These are phyloP conservation scores for Albophoma yamanashiensis DNA, from an alignment of 2,329 filamentous ascomycete species.

Conservation along the genomic window DNA sequence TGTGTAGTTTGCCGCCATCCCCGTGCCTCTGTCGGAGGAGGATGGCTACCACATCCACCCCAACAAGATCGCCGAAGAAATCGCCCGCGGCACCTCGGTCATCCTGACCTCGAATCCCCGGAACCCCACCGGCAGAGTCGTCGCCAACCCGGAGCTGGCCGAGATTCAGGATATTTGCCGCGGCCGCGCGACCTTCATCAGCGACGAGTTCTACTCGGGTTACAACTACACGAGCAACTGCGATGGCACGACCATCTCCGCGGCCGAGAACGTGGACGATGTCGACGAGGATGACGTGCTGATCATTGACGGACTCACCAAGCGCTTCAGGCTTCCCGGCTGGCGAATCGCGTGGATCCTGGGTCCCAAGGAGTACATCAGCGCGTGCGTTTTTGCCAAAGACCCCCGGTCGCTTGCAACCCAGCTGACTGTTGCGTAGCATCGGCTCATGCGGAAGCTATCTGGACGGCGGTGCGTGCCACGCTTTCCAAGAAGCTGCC, in stretches of 20 bases:
- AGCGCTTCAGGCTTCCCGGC: conserved; percentile 89
- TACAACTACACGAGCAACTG: conserved; percentile 95
- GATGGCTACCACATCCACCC: conserved; percentile 91
- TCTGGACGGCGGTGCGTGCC: conserved; percentile 88
- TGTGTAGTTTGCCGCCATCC: conserved; percentile 67
- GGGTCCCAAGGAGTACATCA: conserved; percentile 92
- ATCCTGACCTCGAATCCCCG: conserved; percentile 92
- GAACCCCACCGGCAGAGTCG: conserved; percentile 85
- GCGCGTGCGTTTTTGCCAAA: conserved; percentile 44
- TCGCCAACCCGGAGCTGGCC: conserved; percentile 73
- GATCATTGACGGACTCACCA: conserved; percentile 91
- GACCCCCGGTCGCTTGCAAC: not conserved
- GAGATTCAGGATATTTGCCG: conserved; percentile 91
- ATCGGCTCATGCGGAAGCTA: conserved; percentile 90
- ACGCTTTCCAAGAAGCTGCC: conserved; percentile 90
- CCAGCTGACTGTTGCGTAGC: conserved; percentile 16
- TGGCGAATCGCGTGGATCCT: conserved; percentile 97
- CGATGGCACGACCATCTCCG: conserved; percentile 79
- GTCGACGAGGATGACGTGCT: conserved; percentile 86
- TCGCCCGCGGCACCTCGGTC: conserved; percentile 74
- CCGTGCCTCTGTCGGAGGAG: conserved; percentile 70
- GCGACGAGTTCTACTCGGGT: conserved; percentile 93
- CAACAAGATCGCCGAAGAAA: conserved; percentile 86
- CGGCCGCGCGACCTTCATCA: conserved; percentile 81
- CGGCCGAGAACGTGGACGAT: conserved; percentile 81